Base-by-base conservation (phyloP, 1,284 basidiomycete species). In the Sporisorium reilianum region DNA sequence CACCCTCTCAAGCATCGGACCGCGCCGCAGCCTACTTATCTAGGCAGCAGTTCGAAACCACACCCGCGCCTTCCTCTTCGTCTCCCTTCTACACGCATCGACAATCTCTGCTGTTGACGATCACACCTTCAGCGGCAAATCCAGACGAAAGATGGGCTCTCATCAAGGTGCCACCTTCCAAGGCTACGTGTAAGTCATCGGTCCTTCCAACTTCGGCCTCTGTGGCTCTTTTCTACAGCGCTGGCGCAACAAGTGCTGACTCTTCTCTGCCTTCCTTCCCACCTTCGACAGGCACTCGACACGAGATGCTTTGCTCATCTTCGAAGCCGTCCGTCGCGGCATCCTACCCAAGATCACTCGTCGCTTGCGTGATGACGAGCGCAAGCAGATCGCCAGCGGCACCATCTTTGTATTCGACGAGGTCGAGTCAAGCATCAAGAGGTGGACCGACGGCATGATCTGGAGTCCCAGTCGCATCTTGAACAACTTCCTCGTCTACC, bases 371-470 rank as follows among this genome's bases (percentile, higher is more conserved):
- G 95, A 97, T 84, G 89, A 92, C 44, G 96, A 99, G 67, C 84
- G 85, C 85, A 92, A 90, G 79, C 93, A 96, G 90, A 96, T 99
- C 82, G 90, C 91, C 30, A 94, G 92, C 9, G 96, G 96, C 62
- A 92, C 93, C 4, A 93, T 99, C 32, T 99, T 97, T 82, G 95
- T 98, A 65, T 98, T 98, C 84, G 94, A 99, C 85, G 95, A 97
- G 87, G 91, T 93, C 79, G 94, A 97, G 86, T 94, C 93, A 80
- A 95, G 95, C 38, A 98, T 99, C 88, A 97, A 97, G 87, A 89
- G 96, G 53, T 98, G 96, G 95, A 99, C 96, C 0, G 95, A 99
- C 86, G 95, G 95, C 6, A 91, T 94, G 84, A 92, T 93, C 80
- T 98, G 95, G 96, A 92, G 91, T 20, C 91, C 92, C 0, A 92